These are phyloP conservation scores for Apophysomyces elegans DNA, from an alignment of 371 early-diverging fungal genomes.

Conservation along the genomic window DNA sequence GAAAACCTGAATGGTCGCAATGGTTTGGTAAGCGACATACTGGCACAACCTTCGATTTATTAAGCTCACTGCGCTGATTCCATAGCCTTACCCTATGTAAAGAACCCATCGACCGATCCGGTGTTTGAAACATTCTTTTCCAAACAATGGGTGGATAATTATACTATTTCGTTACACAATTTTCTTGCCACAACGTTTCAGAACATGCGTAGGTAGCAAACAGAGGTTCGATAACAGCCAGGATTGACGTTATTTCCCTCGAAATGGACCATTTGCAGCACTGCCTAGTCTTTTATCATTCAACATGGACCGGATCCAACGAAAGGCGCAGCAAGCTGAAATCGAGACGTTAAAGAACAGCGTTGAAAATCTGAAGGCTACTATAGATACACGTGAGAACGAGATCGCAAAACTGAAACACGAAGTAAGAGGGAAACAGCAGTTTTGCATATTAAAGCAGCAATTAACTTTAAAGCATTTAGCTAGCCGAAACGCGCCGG, in stretches of 20 bases:
- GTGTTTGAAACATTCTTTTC: slow-evolving; percentile 68
- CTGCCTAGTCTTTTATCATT: slow-evolving; percentile 65
- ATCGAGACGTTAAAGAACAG: slow-evolving; percentile 57
- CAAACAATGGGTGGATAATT: slow-evolving; percentile 70
- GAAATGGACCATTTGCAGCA: slow-evolving; percentile 37
- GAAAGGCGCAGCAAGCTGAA: slow-evolving; percentile 61
- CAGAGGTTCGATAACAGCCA: not conserved
- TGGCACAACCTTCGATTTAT: not conserved
- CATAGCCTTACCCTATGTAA: slow-evolving; percentile 65
- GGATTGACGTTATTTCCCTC: not conserved
- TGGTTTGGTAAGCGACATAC: slow-evolving; percentile 65
- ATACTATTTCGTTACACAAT: slow-evolving; percentile 66
- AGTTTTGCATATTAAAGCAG: not conserved
- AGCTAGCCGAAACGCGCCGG: slow-evolving; percentile 42
- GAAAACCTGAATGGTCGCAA: slow-evolving; percentile 65
- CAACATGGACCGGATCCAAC: slow-evolving; percentile 61
- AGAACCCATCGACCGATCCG: slow-evolving; percentile 65
- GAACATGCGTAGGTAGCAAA: slow-evolving; percentile 62
- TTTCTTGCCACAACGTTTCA: slow-evolving; percentile 71
- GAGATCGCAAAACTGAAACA: slow-evolving; percentile 54
- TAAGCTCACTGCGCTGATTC: not conserved
- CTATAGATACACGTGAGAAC: slow-evolving; percentile 55
- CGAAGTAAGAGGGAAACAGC: slow-evolving; percentile 25
- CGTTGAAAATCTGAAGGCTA: slow-evolving; percentile 55
- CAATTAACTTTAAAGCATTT: not conserved